phyloP scores from a whole-genome alignment of 306 rosid genomes.

The Sicyos baderoa region DNA sequence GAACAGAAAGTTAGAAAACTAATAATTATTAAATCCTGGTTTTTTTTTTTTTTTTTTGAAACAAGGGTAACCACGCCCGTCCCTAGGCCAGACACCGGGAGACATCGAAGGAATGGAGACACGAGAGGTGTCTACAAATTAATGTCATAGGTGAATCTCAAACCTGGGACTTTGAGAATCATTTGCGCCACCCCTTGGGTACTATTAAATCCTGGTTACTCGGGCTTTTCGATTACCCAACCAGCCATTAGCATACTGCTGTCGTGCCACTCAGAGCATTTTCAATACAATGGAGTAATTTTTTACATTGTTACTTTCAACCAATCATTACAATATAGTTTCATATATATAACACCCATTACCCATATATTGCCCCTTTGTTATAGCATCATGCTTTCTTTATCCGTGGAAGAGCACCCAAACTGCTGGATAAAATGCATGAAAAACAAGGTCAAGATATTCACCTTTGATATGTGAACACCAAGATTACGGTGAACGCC shows the following conservation, averaged over 20 bases:
- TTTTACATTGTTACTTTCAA: neutral
- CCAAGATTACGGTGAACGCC: conserved; percentile 99
- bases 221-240: neutral
- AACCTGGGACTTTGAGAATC: no score
- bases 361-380: neutral
- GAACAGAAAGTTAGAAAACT: neutral
- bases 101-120: no score
- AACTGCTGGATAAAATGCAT: no score
- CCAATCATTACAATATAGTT: neutral
- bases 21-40: no score
- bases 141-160: no score
- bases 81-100: no score
- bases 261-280: neutral
- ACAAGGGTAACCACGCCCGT: no score
- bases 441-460: conserved; percentile 7
- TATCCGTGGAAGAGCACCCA: neutral
- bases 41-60: no score
- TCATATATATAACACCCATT: neutral
- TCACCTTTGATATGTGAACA: conserved; percentile 96
- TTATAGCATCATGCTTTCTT: neutral
- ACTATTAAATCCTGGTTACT: neutral
- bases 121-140: no score
- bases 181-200: no score
- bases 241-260: neutral
- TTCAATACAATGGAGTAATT: neutral